phyloP scores from a whole-genome alignment of 176 grass and related monocot genomes.

The Alloteropsis semialata region DNA sequence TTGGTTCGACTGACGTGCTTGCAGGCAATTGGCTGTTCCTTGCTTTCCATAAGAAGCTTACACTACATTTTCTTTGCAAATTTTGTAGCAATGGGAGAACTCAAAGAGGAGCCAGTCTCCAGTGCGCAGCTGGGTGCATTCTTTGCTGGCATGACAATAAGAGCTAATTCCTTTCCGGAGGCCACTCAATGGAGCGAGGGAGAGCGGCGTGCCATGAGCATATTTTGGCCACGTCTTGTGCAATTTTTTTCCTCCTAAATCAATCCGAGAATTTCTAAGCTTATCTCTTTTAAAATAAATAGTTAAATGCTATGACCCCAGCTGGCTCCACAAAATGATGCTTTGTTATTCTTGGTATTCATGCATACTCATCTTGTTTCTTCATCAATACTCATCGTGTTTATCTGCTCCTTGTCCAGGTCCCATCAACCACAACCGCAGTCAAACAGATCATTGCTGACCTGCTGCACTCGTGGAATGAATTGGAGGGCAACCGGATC shows the following conservation, averaged over 20 bases:
- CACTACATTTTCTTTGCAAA: neutral
- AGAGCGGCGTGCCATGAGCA: constrained; percentile 68
- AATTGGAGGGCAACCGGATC: too few species aligned
- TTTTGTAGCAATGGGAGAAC: constrained; percentile 71
- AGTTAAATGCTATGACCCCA: too few species aligned
- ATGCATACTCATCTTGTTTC: too few species aligned
- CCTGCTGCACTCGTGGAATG: too few species aligned
- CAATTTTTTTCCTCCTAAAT: constrained; percentile 68
- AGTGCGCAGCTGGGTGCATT: constrained; percentile 88
- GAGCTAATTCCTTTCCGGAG: constrained; percentile 89
- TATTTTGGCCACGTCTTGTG: constrained; percentile 67
- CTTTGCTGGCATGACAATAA: constrained; percentile 95
- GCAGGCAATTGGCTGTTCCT: neutral
- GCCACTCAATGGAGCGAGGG: constrained; percentile 86
- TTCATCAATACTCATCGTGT: too few species aligned
- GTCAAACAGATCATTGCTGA: too few species aligned
- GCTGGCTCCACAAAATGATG: too few species aligned
- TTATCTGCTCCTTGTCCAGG: too few species aligned
- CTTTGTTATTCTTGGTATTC: too few species aligned
- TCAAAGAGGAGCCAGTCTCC: constrained; percentile 85
- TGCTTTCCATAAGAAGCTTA: constrained; percentile 2
- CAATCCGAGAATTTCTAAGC: too few species aligned
- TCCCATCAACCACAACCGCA: too few species aligned
- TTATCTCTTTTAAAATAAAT: too few species aligned
- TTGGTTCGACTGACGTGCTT: neutral